Conservation (phyloP, 371 early-diverging fungal genomes). For the Syncephalastrum sp. region DNA sequence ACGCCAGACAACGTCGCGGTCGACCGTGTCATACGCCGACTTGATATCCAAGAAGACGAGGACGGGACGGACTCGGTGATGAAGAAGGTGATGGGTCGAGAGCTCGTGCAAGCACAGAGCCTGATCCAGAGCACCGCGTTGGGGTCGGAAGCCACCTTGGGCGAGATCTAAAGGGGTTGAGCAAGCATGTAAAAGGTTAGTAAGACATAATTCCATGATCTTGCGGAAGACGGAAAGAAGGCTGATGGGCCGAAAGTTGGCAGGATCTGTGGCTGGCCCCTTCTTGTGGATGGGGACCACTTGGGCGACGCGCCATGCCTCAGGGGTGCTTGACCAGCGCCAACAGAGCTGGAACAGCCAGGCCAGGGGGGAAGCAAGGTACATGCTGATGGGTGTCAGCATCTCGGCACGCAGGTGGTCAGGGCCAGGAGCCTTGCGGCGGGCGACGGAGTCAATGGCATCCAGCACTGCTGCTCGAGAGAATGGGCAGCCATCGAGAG, state of each 20-base stretch:
- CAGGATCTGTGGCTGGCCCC: conserved; percentile 9
- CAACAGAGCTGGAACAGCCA: conserved; percentile 20
- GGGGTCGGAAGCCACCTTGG: conserved; percentile 33
- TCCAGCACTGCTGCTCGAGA: not conserved
- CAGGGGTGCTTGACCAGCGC: conserved; percentile 20
- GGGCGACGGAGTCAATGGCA: conserved; percentile 7
- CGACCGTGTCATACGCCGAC: conserved; percentile 32
- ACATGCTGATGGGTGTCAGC: conserved; percentile 13
- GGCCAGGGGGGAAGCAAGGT: conserved; percentile 1
- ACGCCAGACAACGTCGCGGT: conserved; percentile 18
- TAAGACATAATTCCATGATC: conserved; percentile 11
- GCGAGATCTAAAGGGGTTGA: conserved; percentile 16
- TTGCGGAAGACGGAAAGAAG: conserved; percentile 17
- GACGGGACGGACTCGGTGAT: conserved; percentile 3
- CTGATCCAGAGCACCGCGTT: conserved; percentile 28
- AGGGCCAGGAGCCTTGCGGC: conserved; percentile 20
- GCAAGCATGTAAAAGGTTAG: too few species aligned
- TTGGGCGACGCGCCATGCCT: conserved; percentile 22
- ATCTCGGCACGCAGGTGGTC: conserved; percentile 23
- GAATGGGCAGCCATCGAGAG: not conserved
- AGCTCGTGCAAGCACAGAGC: conserved; percentile 25
- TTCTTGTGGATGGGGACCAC: conserved; percentile 26
- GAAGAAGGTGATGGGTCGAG: not conserved
- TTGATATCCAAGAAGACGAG: conserved; percentile 30
- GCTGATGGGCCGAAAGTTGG: conserved; percentile 23